These are phyloP conservation scores for Lanzia echinophila DNA, from an alignment of 2,329 filamentous ascomycete genomes.

Conservation along the genomic window DNA sequence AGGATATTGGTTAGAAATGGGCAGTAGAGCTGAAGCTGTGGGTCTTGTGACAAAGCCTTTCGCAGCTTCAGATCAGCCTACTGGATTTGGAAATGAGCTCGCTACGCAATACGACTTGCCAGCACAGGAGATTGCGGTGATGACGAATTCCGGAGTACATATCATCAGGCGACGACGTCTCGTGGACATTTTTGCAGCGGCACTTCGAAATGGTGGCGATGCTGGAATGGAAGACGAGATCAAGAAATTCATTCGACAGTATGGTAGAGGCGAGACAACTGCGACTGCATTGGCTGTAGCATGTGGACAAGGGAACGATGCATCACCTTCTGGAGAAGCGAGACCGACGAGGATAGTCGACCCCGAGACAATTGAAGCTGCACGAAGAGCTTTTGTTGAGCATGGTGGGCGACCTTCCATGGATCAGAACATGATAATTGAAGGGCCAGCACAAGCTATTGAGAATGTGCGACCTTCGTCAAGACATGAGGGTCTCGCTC, in stretches of 20 bases:
- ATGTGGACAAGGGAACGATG: constrained; percentile 83
- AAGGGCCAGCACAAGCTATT: constrained; percentile 56
- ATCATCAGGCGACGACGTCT: constrained; percentile 75
- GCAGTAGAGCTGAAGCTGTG: constrained; percentile 68
- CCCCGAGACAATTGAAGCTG: constrained; percentile 77
- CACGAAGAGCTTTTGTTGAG: constrained; percentile 83
- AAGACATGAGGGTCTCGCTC: constrained; percentile 76
- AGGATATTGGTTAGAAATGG: constrained; percentile 71
- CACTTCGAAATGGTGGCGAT: constrained; percentile 66
- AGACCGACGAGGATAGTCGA: constrained; percentile 68
- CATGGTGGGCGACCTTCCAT: constrained; percentile 83
- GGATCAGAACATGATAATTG: constrained; percentile 65
- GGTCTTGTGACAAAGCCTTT: constrained; percentile 70
- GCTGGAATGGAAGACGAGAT: constrained; percentile 78
- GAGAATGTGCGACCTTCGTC: constrained; percentile 85
- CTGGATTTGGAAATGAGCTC: constrained; percentile 90
- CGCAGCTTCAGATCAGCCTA: constrained; percentile 56
- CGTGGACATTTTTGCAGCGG: constrained; percentile 84
- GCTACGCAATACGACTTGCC: constrained; percentile 90
- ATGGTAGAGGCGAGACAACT: constrained; percentile 82
- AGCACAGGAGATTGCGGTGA: constrained; percentile 76
- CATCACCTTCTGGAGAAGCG: constrained; percentile 56
- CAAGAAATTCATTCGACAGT: constrained; percentile 75
- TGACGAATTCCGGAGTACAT: constrained; percentile 88
- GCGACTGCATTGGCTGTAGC: constrained; percentile 90